Evolutionary conservation across 148 eudicot genomes (phyloP).

Genomic region (Diospyros kaki): DNA sequence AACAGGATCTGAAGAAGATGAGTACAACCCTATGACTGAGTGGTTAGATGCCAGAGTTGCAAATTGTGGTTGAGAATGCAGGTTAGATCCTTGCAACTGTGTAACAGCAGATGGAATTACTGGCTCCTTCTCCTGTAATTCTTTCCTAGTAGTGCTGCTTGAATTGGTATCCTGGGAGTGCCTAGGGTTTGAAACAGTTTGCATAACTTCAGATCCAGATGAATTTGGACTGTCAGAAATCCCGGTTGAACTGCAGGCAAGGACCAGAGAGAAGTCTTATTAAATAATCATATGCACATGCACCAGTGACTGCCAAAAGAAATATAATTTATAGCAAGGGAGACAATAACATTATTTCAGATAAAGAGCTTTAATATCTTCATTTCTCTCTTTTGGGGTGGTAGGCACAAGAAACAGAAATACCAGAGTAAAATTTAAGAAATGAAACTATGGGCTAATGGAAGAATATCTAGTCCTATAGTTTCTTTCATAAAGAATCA

Average conservation of each 20-base stretch:
- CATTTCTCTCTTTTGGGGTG: neutral
- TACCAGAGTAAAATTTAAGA: neutral
- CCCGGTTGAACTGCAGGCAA: conserved; percentile 34
- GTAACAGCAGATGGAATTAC: conserved; percentile 28
- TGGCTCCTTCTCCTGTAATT: conserved; percentile 26
- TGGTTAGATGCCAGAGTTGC: conserved; percentile 37
- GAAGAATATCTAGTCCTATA: neutral
- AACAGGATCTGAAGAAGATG: conserved; percentile 92
- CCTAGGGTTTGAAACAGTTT: conserved; percentile 35
- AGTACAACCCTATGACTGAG: conserved; percentile 67
- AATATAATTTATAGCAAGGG: neutral
- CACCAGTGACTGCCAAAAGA: neutral
- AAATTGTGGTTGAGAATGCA: conserved; percentile 34
- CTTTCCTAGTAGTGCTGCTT: conserved; percentile 31
- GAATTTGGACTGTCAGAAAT: conserved; percentile 23
- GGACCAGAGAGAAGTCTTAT: neutral
- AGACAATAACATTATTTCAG: neutral
- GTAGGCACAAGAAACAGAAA: neutral
- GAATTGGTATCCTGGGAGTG: conserved; percentile 28
- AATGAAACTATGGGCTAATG: neutral
- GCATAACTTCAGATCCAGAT: conserved; percentile 30
- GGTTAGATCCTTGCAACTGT: conserved; percentile 29
- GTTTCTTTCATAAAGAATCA: neutral
- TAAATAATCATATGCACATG: neutral
- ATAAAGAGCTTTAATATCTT: neutral